Evolutionary conservation across 495 filamentous ascomycete genomes (phyloP), one percentile per base, ranked within the genome.

Genomic region (Aspergillus indologenus): DNA sequence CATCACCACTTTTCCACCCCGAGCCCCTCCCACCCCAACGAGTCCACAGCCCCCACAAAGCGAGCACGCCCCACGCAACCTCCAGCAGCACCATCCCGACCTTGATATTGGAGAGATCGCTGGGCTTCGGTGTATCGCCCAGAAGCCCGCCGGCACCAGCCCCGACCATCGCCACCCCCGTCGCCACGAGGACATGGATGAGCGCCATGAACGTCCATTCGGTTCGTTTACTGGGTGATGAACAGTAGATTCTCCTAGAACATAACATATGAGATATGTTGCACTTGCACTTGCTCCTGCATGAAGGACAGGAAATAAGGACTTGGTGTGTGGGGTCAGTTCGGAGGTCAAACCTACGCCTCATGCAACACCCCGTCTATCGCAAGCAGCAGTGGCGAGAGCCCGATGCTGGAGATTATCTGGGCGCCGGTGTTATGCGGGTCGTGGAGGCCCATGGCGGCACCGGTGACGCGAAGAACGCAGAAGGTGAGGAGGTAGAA

Each of bases 371-470:
- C 54, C n/a, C 73, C 74, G 58, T 64, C 57, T 7, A 58, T 53
- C 8, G 70, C 70, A 18, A 77, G 65, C 19, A 79, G 59, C 3
- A 79, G 61, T 4, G 77, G 77, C 3, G 73, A 76, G 7, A 79
- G 58, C 6, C 77, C 77, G 49, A 79, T 75, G 21, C 68, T 75
- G n/a, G 60, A 65, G 15, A 79, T 68, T 5, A 76, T 61, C 14
- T 68, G 31, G 24, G 71, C 73, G 6, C 61, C 62, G 19, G 17
- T 22, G 47, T 54, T 66, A 22, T 57, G 54, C 19, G 56, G 21
- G 29, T 62, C 54, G 34, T 63, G 57, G 17, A 74, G 61, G 18
- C 70, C 60, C 20, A 78, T 63, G n/a, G 60, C 75, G 21, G 64
- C 71, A 0, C 74, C 67, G 8, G 72, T 56, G 7, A 78, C 61